Evolutionary conservation across 192 early-diverging fungal genomes (phyloP).

Genomic region (Helicostylum pulchrum): DNA sequence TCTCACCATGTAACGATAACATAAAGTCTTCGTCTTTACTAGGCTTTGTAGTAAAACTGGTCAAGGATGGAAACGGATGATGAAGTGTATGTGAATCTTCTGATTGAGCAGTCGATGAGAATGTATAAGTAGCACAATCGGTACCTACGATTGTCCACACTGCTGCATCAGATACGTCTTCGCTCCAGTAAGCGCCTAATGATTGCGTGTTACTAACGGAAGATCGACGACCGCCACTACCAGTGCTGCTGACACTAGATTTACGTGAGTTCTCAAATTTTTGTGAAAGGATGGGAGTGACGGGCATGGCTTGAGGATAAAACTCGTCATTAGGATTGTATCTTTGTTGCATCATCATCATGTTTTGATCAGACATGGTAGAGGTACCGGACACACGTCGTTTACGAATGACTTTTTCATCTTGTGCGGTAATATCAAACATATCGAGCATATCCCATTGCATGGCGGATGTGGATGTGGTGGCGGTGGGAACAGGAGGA

Average conservation of each 20-base stretch:
- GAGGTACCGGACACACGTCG: constrained; percentile 32
- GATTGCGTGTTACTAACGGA: constrained; percentile 26
- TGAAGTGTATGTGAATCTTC: constrained; percentile 13
- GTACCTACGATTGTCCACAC: constrained; percentile 94
- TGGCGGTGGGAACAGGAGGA: background rate
- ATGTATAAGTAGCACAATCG: constrained; percentile 52
- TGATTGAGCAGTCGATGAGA: constrained; percentile 11
- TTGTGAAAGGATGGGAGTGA: background rate
- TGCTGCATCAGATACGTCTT: constrained; percentile 83
- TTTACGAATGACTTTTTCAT: constrained; percentile 35
- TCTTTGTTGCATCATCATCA: constrained; percentile 7
- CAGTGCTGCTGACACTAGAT: constrained; percentile 18
- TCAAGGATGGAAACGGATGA: constrained; percentile 38
- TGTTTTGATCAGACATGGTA: constrained; percentile 8
- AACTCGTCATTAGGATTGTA: constrained; percentile 37
- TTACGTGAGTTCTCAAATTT: constrained; percentile 18
- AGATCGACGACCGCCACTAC: background rate
- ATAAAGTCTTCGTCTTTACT: constrained; percentile 21
- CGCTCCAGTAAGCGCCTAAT: constrained; percentile 58
- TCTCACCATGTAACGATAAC: constrained; percentile 65
- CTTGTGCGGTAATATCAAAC: constrained; percentile 5
- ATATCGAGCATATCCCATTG: background rate
- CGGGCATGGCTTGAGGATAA: background rate
- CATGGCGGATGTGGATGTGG: background rate
- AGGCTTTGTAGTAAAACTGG: constrained; percentile 26